Evolutionary conservation across 306 rosid species (phyloP).

Genomic region (Comarum palustre): DNA sequence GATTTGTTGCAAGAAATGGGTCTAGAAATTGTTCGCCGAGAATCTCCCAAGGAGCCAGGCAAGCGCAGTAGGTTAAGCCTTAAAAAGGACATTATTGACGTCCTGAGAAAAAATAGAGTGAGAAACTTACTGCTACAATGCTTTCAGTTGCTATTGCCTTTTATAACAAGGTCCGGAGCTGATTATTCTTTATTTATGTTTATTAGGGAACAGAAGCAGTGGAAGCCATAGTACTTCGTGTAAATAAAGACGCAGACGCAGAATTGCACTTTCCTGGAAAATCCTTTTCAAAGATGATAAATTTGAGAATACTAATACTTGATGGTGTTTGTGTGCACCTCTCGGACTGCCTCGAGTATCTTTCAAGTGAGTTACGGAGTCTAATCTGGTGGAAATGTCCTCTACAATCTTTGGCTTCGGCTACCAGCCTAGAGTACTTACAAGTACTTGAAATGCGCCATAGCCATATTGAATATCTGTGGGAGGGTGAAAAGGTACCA

Average conservation of each 20-base stretch:
- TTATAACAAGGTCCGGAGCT: background rate
- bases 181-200: background rate
- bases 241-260: background rate
- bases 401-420: background rate
- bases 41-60: background rate
- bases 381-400: background rate
- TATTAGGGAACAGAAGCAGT: constrained; percentile 21
- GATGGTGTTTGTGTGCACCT: background rate
- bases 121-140: background rate
- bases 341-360: background rate
- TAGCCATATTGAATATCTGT: background rate
- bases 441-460: background rate
- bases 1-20: constrained; percentile 29
- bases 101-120: constrained; percentile 3
- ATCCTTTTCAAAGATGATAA: background rate
- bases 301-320: background rate
- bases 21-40: background rate
- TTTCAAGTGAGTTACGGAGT: background rate
- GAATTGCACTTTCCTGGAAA: background rate
- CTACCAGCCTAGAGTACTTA: background rate
- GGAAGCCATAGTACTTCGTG: background rate
- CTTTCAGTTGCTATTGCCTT: background rate
- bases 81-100: constrained; percentile 6
- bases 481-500: background rate
- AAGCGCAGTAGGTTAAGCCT: constrained; percentile 19